These are phyloP conservation scores for Hypoxylon rubiginosum DNA, from an alignment of 2,329 filamentous ascomycete genomes.

Conservation along the genomic window DNA sequence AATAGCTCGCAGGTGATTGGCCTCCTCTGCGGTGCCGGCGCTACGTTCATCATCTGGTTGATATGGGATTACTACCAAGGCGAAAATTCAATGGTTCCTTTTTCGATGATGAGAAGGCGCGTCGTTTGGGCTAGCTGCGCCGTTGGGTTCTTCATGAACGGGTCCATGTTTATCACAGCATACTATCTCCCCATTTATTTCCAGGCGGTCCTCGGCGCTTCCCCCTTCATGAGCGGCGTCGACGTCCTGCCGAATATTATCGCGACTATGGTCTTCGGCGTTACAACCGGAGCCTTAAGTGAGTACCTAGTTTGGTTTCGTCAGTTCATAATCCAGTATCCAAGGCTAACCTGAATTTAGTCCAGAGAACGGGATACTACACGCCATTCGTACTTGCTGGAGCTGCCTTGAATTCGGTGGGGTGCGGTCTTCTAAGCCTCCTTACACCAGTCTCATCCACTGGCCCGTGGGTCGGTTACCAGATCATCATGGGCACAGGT, in stretches of 20 bases:
- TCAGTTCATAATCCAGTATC: neutral
- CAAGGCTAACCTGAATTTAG: constrained; percentile 3
- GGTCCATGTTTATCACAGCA: constrained; percentile 56
- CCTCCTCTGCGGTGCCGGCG: constrained; percentile 54
- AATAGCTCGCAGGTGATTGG: constrained; percentile 55
- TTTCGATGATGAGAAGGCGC: constrained; percentile 57
- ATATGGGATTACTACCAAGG: constrained; percentile 57
- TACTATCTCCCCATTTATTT: constrained; percentile 51
- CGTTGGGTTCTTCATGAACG: constrained; percentile 11
- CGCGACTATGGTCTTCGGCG: constrained; percentile 51
- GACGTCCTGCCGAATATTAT: constrained; percentile 35
- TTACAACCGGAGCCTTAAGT: constrained; percentile 20
- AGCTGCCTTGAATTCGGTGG: constrained; percentile 15
- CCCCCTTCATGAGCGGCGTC: constrained; percentile 39
- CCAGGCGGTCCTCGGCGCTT: constrained; percentile 37
- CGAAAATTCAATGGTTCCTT: constrained; percentile 61
- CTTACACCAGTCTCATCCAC: constrained; percentile 7
- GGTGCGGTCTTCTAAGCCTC: constrained; percentile 23
- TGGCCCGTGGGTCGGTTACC: constrained; percentile 20
- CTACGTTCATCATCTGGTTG: constrained; percentile 49
- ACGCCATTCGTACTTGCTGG: constrained; percentile 20
- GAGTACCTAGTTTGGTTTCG: neutral
- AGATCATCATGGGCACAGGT: constrained; percentile 25
- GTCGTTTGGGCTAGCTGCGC: constrained; percentile 57
- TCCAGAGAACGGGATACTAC: constrained; percentile 23